These are phyloP conservation scores for Aureobasidium uvarum DNA, from an alignment of 2,329 filamentous ascomycete genomes.

Conservation along the genomic window DNA sequence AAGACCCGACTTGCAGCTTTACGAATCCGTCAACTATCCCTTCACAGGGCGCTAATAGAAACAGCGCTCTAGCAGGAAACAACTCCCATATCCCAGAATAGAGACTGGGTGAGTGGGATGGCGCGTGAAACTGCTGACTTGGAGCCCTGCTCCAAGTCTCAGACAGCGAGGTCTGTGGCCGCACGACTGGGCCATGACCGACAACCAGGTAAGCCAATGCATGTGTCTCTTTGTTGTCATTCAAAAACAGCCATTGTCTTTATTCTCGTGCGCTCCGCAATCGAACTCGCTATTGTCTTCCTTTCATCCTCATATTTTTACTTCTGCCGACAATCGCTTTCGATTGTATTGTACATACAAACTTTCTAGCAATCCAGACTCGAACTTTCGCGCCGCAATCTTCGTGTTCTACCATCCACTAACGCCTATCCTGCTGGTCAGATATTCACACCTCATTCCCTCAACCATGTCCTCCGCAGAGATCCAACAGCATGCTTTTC, in stretches of 20 bases:
- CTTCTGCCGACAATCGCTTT: conserved; percentile 22
- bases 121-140: conserved; percentile 43
- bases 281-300: conserved; percentile 26
- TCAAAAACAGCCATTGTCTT: conserved; percentile 41
- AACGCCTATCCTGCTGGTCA: conserved; percentile 29
- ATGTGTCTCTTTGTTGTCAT: conserved; percentile 32
- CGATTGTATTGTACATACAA: conserved; percentile 14
- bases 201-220: conserved; percentile 34
- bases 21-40: conserved; percentile 19
- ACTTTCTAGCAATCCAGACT: background rate
- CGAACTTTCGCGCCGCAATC: background rate
- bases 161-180: conserved; percentile 34
- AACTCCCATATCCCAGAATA: conserved; percentile 42
- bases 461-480: conserved; percentile 50
- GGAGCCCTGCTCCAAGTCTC: conserved; percentile 40
- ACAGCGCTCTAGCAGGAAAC: conserved; percentile 36
- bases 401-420: conserved; percentile 22
- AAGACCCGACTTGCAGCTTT: conserved; percentile 22
- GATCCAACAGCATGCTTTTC: conserved; percentile 55
- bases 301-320: conserved; percentile 14
- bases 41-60: conserved; percentile 35
- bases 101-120: conserved; percentile 45
- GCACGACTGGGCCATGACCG: conserved; percentile 37
- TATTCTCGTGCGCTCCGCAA: conserved; percentile 32
- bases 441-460: conserved; percentile 28